Evolutionary conservation across 257 asterid species (phyloP).

Genomic region (Capsicum chinense): DNA sequence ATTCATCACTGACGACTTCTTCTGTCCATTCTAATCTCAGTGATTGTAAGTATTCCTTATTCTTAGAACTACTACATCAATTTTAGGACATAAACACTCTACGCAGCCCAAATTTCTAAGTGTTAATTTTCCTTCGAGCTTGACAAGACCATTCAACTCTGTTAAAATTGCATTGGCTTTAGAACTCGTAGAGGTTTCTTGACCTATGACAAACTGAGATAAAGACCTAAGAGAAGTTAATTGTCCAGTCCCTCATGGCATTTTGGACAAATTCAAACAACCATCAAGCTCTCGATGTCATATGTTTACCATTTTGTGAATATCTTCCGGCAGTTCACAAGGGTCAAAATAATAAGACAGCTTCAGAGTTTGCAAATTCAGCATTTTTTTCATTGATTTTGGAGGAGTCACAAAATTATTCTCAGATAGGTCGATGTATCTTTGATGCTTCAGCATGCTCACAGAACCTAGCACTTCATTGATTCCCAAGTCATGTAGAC

Average conservation of each 20-base stretch:
- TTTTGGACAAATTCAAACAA: slow-evolving; percentile 26
- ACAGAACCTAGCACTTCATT: slow-evolving; percentile 30
- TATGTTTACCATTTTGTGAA: slow-evolving; percentile 31
- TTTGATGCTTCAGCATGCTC: slow-evolving; percentile 30
- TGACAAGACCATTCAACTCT: slow-evolving; percentile 26
- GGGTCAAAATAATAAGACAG: slow-evolving; percentile 29
- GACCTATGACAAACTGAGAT: slow-evolving; percentile 17
- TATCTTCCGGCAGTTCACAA: slow-evolving; percentile 12
- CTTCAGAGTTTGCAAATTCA: slow-evolving; percentile 34
- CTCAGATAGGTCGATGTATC: slow-evolving; percentile 17
- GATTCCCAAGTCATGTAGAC: slow-evolving; percentile 26
- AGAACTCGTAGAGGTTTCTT: slow-evolving; percentile 27
- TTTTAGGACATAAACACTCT: not conserved
- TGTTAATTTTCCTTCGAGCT: slow-evolving; percentile 28
- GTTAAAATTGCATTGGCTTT: slow-evolving; percentile 28
- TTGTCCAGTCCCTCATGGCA: slow-evolving; percentile 30
- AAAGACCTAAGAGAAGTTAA: slow-evolving; percentile 30
- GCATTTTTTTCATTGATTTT: slow-evolving; percentile 11
- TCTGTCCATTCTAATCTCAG: slow-evolving; percentile 31
- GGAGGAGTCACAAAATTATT: slow-evolving; percentile 12
- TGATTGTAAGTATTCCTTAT: slow-evolving; percentile 35
- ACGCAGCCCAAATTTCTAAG: slow-evolving; percentile 30
- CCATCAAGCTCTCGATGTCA: slow-evolving; percentile 32
- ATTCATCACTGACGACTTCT: not conserved
- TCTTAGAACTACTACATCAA: slow-evolving; percentile 22